Evolutionary conservation across 2,329 filamentous ascomycete genomes (phyloP).

Genomic region (Ophidiomyces ophidiicola): DNA sequence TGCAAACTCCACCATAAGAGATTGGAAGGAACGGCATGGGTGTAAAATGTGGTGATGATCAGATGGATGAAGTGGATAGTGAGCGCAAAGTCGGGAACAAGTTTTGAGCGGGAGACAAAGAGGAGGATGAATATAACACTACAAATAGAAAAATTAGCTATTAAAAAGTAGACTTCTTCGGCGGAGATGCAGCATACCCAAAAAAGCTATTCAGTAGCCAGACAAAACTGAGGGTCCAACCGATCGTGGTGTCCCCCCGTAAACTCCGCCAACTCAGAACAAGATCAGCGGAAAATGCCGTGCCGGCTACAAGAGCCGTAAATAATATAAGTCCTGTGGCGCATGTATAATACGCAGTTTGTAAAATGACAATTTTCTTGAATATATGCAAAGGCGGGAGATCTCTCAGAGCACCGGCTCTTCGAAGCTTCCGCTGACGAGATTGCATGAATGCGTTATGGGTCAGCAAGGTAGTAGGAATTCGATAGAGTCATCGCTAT

Average conservation of each 20-base stretch:
- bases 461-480: not conserved
- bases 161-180: slow-evolving; percentile 1
- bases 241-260: slow-evolving; percentile 55
- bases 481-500: no score
- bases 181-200: slow-evolving; percentile 41
- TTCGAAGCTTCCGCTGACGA: slow-evolving; percentile 48
- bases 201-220: slow-evolving; percentile 56
- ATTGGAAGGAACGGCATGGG: slow-evolving; percentile 61
- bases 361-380: slow-evolving; percentile 53
- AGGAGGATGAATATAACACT: slow-evolving; percentile 76
- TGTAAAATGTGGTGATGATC: slow-evolving; percentile 64
- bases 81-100: slow-evolving; percentile 86
- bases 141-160: slow-evolving; percentile 10
- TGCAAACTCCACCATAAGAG: slow-evolving; percentile 77
- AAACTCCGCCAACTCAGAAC: slow-evolving; percentile 53
- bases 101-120: slow-evolving; percentile 76
- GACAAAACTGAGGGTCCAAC: slow-evolving; percentile 56
- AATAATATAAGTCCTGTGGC: slow-evolving; percentile 54
- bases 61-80: slow-evolving; percentile 79
- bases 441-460: slow-evolving; percentile 37
- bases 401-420: slow-evolving; percentile 53
- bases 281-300: slow-evolving; percentile 45
- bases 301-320: slow-evolving; percentile 53
- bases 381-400: slow-evolving; percentile 56
- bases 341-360: slow-evolving; percentile 51